These are phyloP conservation scores for Chaetomiaceae sp. DNA, from an alignment of 2,329 filamentous ascomycete species.

Conservation along the genomic window DNA sequence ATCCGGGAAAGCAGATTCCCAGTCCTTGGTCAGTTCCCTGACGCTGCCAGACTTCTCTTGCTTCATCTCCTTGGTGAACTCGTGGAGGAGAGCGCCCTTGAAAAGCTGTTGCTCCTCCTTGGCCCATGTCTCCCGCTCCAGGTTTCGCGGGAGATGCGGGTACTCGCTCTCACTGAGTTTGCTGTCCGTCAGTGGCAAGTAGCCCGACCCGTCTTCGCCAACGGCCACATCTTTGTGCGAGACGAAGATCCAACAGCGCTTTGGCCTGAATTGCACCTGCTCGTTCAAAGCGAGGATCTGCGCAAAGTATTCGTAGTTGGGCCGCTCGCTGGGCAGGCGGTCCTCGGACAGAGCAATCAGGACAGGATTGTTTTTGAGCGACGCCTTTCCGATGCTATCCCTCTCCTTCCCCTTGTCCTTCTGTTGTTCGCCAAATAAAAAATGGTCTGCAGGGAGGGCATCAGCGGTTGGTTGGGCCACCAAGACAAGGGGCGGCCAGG, in stretches of 20 bases:
- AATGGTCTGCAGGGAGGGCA: conserved; percentile 46
- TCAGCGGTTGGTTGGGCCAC: too few relatives aligned
- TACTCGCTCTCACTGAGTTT: conserved; percentile 46
- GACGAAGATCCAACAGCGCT: conserved; percentile 58
- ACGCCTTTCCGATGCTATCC: conserved; percentile 42
- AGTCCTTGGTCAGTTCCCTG: conserved; percentile 50
- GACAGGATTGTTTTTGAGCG: conserved; percentile 63
- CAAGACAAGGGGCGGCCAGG: conserved; percentile 2
- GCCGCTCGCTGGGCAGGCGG: conserved; percentile 53
- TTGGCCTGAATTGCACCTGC: conserved; percentile 51
- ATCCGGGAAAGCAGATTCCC: conserved; percentile 55
- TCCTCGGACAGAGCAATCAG: conserved; percentile 56
- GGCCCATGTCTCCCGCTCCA: conserved; percentile 47
- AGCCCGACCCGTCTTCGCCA: conserved; percentile 43
- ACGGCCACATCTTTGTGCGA: conserved; percentile 48
- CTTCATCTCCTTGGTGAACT: conserved; percentile 52
- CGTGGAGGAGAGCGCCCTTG: conserved; percentile 49
- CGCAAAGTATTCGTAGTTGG: conserved; percentile 59
- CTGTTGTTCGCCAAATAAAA: conserved; percentile 54
- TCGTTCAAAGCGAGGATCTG: conserved; percentile 52
- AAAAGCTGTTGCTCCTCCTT: conserved; percentile 44
- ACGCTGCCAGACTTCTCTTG: conserved; percentile 54
- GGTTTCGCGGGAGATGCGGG: conserved; percentile 53
- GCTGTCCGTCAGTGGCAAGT: conserved; percentile 39
- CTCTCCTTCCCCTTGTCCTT: conserved; percentile 45